Percentiles rank a stretch among this genome's conserved stretches.
Evolutionary conservation across 306 rosid genomes (phyloP).

Genomic region (Prinsepia uniflora): DNA sequence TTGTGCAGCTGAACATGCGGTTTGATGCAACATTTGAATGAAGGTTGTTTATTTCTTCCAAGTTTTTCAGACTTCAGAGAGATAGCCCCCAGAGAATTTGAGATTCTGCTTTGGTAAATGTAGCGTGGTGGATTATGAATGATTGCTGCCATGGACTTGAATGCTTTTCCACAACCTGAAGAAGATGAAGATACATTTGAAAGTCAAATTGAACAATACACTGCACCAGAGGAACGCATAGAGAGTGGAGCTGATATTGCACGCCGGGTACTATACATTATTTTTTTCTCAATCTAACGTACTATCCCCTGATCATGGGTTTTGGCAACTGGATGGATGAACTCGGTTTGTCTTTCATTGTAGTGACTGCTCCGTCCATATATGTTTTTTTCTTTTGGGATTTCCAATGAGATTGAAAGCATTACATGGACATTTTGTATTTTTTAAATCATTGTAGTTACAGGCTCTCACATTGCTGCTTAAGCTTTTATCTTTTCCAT

Average conservation of each 20-base stretch:
- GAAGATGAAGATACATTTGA: conserved; percentile 84
- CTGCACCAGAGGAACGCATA: conserved; percentile 67
- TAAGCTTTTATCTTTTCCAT: conserved; percentile 13
- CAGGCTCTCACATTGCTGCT: conserved; percentile 1
- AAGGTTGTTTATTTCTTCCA: background rate
- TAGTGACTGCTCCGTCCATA: background rate
- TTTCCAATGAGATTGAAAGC: background rate
- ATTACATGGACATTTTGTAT: background rate
- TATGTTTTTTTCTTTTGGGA: background rate
- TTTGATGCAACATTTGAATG: conserved; percentile 17
- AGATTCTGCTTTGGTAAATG: conserved; percentile 37
- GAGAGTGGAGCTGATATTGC: conserved; percentile 78
- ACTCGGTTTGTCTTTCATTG: conserved; percentile 12
- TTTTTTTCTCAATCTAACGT: conserved; percentile 5
- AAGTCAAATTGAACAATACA: conserved; percentile 18
- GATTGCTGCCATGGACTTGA: conserved; percentile 95
- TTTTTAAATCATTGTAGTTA: background rate
- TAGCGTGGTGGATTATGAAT: conserved; percentile 57
- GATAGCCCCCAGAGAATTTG: background rate
- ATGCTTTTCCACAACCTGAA: conserved; percentile 93
- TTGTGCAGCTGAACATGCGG: conserved; percentile 2
- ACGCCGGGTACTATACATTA: conserved; percentile 63
- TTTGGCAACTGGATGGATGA: conserved; percentile 22
- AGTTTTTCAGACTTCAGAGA: background rate
- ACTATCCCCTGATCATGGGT: background rate